These are phyloP conservation scores for Kodamaea sp. DNA, from an alignment of 1,139 yeast species.

Conservation along the genomic window DNA sequence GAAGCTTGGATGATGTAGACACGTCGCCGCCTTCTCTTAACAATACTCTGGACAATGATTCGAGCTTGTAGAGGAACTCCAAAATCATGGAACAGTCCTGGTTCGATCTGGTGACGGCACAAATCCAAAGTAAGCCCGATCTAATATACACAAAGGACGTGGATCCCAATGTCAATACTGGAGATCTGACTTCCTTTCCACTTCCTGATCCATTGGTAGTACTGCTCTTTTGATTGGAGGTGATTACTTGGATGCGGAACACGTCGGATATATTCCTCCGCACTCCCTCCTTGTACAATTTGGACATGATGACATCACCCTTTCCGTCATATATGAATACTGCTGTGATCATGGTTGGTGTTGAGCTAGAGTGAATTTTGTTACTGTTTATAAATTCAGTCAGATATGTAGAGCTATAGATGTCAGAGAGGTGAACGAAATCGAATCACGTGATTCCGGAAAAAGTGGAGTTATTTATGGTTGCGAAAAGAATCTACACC, in stretches of 20 bases:
- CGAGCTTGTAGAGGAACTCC: slow-evolving; percentile 72
- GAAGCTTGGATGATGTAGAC: slow-evolving; percentile 10
- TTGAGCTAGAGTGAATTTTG: too few relatives aligned
- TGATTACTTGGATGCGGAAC: slow-evolving; percentile 85
- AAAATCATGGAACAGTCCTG: slow-evolving; percentile 80
- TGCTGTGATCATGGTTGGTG: slow-evolving; percentile 89
- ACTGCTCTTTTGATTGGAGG: slow-evolving; percentile 33
- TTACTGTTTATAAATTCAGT: too few relatives aligned
- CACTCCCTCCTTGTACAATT: slow-evolving; percentile 47
- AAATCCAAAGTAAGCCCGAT: slow-evolving; percentile 72
- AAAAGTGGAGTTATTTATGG: too few relatives aligned
- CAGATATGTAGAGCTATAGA: too few relatives aligned
- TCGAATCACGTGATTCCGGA: too few relatives aligned
- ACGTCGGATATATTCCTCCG: slow-evolving; percentile 76
- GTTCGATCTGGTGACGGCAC: slow-evolving; percentile 85
- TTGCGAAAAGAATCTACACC: too few relatives aligned
- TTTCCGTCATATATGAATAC: slow-evolving; percentile 72
- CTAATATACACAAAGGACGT: slow-evolving; percentile 85
- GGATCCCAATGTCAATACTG: slow-evolving; percentile 87
- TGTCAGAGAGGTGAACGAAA: too few relatives aligned
- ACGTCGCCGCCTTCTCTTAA: slow-evolving; percentile 19
- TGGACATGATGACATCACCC: slow-evolving; percentile 85
- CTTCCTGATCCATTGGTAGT: slow-evolving; percentile 13
- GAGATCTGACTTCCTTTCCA: slow-evolving; percentile 56
- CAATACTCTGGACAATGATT: slow-evolving; percentile 38